Conservation (phyloP, 306 rosid species). For the Trifolium dubium region DNA sequence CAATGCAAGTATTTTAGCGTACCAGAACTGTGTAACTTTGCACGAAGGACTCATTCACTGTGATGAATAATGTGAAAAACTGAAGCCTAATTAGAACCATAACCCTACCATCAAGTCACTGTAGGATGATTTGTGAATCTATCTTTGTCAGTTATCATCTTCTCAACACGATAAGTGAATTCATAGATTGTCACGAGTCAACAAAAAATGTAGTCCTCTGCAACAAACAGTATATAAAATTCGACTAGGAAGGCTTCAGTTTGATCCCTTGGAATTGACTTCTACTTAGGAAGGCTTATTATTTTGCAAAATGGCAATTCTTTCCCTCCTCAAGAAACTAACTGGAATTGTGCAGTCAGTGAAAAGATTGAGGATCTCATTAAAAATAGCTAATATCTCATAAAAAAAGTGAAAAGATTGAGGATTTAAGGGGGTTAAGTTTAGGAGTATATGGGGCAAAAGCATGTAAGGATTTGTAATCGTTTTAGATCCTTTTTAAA, state of each 20-base stretch:
- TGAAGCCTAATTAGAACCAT: no score
- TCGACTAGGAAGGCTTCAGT: neutral
- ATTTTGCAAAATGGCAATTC: slow-evolving; percentile 16
- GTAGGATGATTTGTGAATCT: no score
- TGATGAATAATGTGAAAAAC: slow-evolving; percentile 7
- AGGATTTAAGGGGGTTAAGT: slow-evolving; percentile 26
- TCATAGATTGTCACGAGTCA: no score
- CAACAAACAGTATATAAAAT: no score
- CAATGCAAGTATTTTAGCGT: neutral
- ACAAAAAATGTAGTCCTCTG: no score
- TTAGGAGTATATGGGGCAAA: slow-evolving; percentile 29
- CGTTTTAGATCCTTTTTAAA: slow-evolving; percentile 26
- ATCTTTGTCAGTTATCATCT: no score
- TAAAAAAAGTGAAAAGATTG: slow-evolving; percentile 27
- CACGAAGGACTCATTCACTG: slow-evolving; percentile 19
- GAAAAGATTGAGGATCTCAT: slow-evolving; percentile 34
- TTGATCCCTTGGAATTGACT: slow-evolving; percentile 22
- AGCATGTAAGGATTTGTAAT: slow-evolving; percentile 6
- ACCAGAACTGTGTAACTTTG: slow-evolving; percentile 26
- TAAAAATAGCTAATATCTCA: no score
- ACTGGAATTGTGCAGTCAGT: slow-evolving; percentile 10
- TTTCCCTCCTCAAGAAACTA: slow-evolving; percentile 22
- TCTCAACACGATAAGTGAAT: no score
- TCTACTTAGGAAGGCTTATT: slow-evolving; percentile 34
- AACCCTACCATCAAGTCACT: no score